Conservation (phyloP, 2,329 filamentous ascomycete species). For the Amauroascus niger region DNA sequence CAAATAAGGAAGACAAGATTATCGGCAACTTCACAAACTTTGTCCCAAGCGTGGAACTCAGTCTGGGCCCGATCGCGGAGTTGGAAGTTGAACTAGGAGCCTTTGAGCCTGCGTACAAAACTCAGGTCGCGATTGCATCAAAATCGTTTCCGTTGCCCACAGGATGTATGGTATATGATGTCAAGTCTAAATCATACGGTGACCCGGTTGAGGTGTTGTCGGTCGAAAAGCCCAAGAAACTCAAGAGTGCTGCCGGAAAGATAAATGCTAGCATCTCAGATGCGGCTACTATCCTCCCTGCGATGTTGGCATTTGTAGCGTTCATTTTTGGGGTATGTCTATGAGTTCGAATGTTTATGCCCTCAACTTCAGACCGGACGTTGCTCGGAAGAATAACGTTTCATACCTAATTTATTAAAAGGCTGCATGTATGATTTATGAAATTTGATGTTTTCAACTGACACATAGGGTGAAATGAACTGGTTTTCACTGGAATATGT, state of each 20-base stretch:
- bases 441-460: no score
- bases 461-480: no score
- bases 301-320: neutral
- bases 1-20: neutral
- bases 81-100: constrained; percentile 15
- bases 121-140: constrained; percentile 11
- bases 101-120: neutral
- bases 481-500: no score
- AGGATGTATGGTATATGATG: constrained; percentile 19
- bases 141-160: constrained; percentile 17
- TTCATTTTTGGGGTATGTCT: neutral
- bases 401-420: neutral
- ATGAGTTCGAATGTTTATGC: neutral
- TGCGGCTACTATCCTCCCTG: neutral
- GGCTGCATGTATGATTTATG: no score
- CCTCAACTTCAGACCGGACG: no score
- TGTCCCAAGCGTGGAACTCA: constrained; percentile 18
- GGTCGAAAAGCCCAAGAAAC: neutral
- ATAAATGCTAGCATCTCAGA: neutral
- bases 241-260: neutral
- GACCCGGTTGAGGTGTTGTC: constrained; percentile 6
- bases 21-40: constrained; percentile 19
- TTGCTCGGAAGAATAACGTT: neutral
- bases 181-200: constrained; percentile 12
- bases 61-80: constrained; percentile 17